phyloP scores from a whole-genome alignment of 371 early-diverging fungal species.

The Rhizomucor pusillus region DNA sequence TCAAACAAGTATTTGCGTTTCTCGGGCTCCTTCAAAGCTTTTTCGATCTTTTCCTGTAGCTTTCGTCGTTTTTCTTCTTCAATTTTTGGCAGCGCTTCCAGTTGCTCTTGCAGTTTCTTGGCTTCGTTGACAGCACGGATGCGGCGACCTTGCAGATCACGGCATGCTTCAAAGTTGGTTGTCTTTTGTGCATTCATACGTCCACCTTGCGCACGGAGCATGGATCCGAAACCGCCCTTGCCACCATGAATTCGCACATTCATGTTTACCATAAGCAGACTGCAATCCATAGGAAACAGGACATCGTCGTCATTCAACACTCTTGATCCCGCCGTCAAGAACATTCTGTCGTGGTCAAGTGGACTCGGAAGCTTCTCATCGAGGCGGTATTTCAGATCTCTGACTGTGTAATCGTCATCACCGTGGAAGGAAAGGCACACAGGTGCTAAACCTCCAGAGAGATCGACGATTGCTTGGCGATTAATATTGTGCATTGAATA shows the following conservation, averaged over 20 bases:
- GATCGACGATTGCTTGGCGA: conserved; percentile 38
- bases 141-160: conserved; percentile 90
- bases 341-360: too few species aligned
- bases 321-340: conserved; percentile 6
- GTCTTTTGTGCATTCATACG: conserved; percentile 89
- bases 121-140: conserved; percentile 89
- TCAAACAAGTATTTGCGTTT: conserved; percentile 79
- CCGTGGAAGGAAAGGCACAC: conserved; percentile 25
- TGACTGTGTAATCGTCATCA: conserved; percentile 10
- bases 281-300: conserved; percentile 14
- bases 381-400: conserved; percentile 33
- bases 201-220: conserved; percentile 93
- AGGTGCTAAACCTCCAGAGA: conserved; percentile 19
- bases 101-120: conserved; percentile 80
- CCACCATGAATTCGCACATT: conserved; percentile 67
- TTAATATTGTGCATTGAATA: conserved; percentile 22
- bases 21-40: conserved; percentile 68
- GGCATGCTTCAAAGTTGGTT: conserved; percentile 90
- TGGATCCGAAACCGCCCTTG: conserved; percentile 96
- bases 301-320: conserved; percentile 26
- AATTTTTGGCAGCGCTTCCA: conserved; percentile 71
- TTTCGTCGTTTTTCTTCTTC: conserved; percentile 66
- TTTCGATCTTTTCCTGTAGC: conserved; percentile 80
- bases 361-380: too few species aligned
- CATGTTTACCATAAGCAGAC: conserved; percentile 28